Evolutionary conservation across 2,329 filamentous ascomycete species (phyloP), one percentile per base, ranked within the genome.

Genomic region (Pyrenochaeta sp.): DNA sequence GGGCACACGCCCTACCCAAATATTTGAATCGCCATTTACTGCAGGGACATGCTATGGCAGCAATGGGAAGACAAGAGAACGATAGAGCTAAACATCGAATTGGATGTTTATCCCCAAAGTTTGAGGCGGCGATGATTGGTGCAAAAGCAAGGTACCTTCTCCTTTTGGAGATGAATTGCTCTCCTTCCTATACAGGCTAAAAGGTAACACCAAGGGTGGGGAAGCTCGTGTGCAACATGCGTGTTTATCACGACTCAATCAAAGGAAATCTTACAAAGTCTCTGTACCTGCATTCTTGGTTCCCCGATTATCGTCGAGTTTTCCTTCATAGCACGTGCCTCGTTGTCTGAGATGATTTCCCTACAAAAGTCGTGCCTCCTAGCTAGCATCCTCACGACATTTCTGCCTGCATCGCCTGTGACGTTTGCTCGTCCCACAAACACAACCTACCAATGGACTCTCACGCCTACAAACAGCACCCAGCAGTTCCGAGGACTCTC

Each of bases 401-500:
- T 44, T 20, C 15, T 48, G 11, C 21, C 26, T 9, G 13, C 23
- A 10, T 20, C 36, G 17, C 23, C 45, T 6, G 14, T 41, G 17
- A 23, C 32, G 8, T 14, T 30, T 10, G 41, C 41, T 4, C 23
- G 34, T 30, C 26, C 26, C 2, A 13, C 36, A 26, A 23, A 24
- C 31, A 21, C 20, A 36, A 6, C 22, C 13, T 18, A 17, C 4
- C 28, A 55, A 19, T 66, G 63, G 63, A 46, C 48, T 10, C 32
- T 65, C 19, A 55, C 41, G 3, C 45, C 55, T 18, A 65, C 61
- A 29, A 57, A 62, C 35, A 64, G 43, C 43, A 62, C 41, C 8
- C 47, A 56, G 6, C 63, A 64, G 35, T 64, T 63, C 35, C 59
- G 61, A 2, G 63, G 63, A 20, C 53, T 67, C 3, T 47, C 58